phyloP scores from a whole-genome alignment of 202 grass and related monocot genomes.

The Bolboschoenoplectus hybrid region DNA sequence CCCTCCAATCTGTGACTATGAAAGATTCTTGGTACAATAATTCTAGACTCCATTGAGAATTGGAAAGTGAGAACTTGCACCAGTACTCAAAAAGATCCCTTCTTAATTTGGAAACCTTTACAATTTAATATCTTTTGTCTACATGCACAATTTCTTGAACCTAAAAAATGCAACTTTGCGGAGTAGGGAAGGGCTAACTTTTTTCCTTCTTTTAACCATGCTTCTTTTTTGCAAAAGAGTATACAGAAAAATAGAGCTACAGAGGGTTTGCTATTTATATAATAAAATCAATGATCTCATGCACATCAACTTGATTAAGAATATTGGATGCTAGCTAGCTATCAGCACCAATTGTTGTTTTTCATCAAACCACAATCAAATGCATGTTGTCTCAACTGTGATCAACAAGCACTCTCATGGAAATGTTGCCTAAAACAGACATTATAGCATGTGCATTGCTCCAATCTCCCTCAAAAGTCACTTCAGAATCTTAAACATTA shows the following conservation, averaged over 20 bases:
- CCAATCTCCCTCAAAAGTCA: not conserved
- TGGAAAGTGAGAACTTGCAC: not conserved
- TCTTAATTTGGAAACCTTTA: constrained; percentile 12
- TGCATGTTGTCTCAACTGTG: constrained; percentile 27
- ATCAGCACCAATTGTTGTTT: constrained; percentile 13
- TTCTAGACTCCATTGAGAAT: not conserved
- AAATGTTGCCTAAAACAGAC: constrained; percentile 31
- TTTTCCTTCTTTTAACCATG: constrained; percentile 7
- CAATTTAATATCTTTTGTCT: constrained; percentile 23
- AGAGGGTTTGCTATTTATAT: not conserved
- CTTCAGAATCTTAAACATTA: not conserved
- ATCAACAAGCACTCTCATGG: constrained; percentile 22
- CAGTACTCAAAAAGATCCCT: not conserved
- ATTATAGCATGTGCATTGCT: constrained; percentile 32
- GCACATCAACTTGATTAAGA: constrained; percentile 14
- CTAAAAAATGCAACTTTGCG: constrained; percentile 20
- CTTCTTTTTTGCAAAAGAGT: not conserved
- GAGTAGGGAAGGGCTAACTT: constrained; percentile 27
- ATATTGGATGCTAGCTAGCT: constrained; percentile 11
- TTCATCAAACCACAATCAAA: constrained; percentile 15
- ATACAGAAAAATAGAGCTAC: constrained; percentile 26
- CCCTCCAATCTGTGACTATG: too few species aligned
- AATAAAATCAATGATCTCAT: not conserved
- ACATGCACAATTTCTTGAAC: constrained; percentile 10
- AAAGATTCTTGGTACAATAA: constrained; percentile 9